These are phyloP conservation scores for Sugiyamaella smithiae DNA, from an alignment of 805 yeast species.

Conservation along the genomic window DNA sequence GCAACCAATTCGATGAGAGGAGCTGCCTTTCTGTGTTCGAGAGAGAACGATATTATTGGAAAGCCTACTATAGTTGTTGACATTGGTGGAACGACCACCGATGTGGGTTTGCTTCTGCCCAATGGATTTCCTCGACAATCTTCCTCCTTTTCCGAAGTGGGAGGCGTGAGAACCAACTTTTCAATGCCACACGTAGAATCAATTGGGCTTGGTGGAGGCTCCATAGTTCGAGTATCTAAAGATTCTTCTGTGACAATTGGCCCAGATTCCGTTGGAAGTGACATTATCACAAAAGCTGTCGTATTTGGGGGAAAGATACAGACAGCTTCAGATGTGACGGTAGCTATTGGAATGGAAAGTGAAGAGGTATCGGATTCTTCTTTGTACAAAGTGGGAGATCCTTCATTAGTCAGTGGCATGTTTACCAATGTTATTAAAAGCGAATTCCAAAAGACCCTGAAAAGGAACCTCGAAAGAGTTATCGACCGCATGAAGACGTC, in stretches of 20 bases:
- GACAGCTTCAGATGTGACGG: constrained; percentile 42
- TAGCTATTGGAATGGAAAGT: constrained; percentile 21
- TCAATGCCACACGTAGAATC: constrained; percentile 49
- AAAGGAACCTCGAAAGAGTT: constrained; percentile 37
- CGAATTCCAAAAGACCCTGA: constrained; percentile 21
- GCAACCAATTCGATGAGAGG: constrained; percentile 34
- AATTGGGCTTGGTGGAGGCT: constrained; percentile 52
- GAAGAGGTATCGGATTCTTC: constrained; percentile 10
- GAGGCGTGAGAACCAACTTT: constrained; percentile 40
- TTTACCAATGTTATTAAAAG: constrained; percentile 15
- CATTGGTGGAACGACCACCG: constrained; percentile 51
- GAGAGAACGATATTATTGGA: constrained; percentile 25
- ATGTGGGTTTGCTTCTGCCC: constrained; percentile 45
- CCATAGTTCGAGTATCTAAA: constrained; percentile 30
- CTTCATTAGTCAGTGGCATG: constrained; percentile 22
- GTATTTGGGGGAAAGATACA: constrained; percentile 43
- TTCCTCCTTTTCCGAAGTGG: constrained; percentile 38
- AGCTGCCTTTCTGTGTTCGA: constrained; percentile 43
- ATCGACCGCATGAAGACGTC: constrained; percentile 47
- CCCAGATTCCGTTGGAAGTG: constrained; percentile 49
- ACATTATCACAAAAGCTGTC: constrained; percentile 35
- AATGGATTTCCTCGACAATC: constrained; percentile 49
- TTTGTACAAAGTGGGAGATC: not conserved
- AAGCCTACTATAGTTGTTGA: constrained; percentile 37
- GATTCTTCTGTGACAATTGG: constrained; percentile 33